Conservation (phyloP, 805 yeast genomes). For the Saccharomycopsis vini region DNA sequence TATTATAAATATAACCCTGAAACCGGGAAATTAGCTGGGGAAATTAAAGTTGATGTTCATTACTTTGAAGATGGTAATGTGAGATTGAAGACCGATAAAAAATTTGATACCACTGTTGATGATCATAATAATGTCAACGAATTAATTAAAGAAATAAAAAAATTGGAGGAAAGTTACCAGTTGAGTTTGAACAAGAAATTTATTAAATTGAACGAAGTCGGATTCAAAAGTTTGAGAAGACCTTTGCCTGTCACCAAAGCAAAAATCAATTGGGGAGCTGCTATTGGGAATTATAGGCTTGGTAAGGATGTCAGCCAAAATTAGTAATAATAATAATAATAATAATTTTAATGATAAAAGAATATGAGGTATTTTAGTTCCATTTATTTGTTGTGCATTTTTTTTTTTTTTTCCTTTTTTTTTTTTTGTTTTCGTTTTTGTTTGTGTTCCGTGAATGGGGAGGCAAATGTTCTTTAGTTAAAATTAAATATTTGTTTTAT, state of each 20-base stretch:
- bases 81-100: constrained; percentile 46
- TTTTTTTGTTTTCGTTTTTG: no score
- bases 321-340: not conserved
- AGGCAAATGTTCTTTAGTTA: no score
- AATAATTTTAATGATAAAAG: no score
- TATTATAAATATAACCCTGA: constrained; percentile 39
- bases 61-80: constrained; percentile 97
- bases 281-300: constrained; percentile 79
- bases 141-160: constrained; percentile 7
- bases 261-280: constrained; percentile 90
- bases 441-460: no score
- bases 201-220: constrained; percentile 62
- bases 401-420: no score
- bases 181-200: constrained; percentile 62
- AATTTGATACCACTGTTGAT: constrained; percentile 20
- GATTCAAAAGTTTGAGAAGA: constrained; percentile 80
- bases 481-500: no score
- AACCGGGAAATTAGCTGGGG: constrained; percentile 37
- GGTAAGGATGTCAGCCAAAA: constrained; percentile 65
- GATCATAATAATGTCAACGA: not conserved
- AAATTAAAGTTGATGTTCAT: constrained; percentile 65
- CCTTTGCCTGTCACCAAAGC: constrained; percentile 87
- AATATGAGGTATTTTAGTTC: no score
- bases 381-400: no score
- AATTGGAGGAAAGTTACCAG: constrained; percentile 40